Conservation (phyloP, 2,329 filamentous ascomycete genomes). For the Paraphoma sp. region DNA sequence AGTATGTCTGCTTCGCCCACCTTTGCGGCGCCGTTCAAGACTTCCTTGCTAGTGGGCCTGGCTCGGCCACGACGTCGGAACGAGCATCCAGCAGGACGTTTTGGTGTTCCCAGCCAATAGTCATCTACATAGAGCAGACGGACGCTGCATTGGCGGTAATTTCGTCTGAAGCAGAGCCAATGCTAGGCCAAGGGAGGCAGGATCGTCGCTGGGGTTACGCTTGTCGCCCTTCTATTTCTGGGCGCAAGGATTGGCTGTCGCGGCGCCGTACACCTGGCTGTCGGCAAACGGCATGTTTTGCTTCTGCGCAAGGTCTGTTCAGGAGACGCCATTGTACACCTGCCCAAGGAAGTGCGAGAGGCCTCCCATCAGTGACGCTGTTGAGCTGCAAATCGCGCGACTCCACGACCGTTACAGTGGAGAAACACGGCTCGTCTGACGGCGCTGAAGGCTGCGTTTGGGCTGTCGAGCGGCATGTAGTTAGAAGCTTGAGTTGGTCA, state of each 20-base stretch:
- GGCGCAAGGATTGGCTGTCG: constrained; percentile 25
- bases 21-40: constrained; percentile 13
- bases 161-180: constrained; percentile 30
- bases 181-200: constrained; percentile 19
- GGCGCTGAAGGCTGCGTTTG: constrained; percentile 16
- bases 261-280: not conserved
- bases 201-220: constrained; percentile 31
- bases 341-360: not conserved
- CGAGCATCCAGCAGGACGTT: constrained; percentile 7
- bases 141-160: constrained; percentile 34
- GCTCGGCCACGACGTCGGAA: constrained; percentile 7
- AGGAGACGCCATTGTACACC: not conserved
- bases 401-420: constrained; percentile 1
- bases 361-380: not conserved
- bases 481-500: constrained; percentile 29
- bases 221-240: constrained; percentile 32
- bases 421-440: not conserved
- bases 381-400: not conserved
- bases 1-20: constrained; percentile 27
- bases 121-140: constrained; percentile 7
- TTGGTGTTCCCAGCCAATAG: constrained; percentile 22
- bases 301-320: constrained; percentile 3
- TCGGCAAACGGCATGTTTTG: constrained; percentile 19
- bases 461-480: constrained; percentile 8
- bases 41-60: constrained; percentile 19